A percentile compares a stretch with the other conserved stretches of the same genome.
Conservation (phyloP, 441 rosid genomes). For the Biscutella laevigata region DNA sequence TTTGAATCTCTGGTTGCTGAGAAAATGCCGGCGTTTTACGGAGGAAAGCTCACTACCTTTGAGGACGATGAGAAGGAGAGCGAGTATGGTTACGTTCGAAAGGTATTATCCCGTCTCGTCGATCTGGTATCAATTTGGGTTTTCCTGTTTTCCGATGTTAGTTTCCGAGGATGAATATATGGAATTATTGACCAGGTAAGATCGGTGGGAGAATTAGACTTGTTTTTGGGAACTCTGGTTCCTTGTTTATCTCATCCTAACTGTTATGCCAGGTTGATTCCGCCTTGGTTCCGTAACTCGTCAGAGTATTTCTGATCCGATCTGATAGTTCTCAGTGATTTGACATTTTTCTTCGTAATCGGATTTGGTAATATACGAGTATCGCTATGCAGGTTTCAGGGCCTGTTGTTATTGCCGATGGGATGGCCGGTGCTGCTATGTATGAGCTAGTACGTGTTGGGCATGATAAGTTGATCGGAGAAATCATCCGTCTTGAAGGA, state of each 20-base stretch:
- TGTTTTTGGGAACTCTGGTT: no score
- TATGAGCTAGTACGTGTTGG: conserved; percentile 98
- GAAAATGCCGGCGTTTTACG: conserved; percentile 87
- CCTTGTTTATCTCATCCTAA: no score
- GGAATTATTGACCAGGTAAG: conserved; percentile 3
- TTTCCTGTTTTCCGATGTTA: neutral
- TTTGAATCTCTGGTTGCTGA: conserved; percentile 13
- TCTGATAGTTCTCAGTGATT: conserved; percentile 13
- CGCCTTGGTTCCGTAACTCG: neutral
- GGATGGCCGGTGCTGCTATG: conserved; percentile 99
- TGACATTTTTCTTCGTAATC: conserved; percentile 5
- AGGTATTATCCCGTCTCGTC: conserved; percentile 38
- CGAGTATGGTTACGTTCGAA: conserved; percentile 96
- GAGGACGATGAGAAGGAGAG: conserved; percentile 98
- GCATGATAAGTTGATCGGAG: conserved; percentile 86
- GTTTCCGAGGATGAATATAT: neutral
- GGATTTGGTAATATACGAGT: no score
- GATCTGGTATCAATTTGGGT: conserved; percentile 16
- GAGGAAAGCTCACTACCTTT: conserved; percentile 82
- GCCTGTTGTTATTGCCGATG: conserved; percentile 95
- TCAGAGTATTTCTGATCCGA: conserved; percentile 13
- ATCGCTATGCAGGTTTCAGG: conserved; percentile 73
- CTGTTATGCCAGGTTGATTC: no score
- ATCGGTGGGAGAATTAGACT: neutral
- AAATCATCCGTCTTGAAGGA: conserved; percentile 93